A percentile compares a stretch with the other conserved stretches of the same genome.
Evolutionary conservation across 2,329 filamentous ascomycete genomes (phyloP).

Genomic region (Leptographium lundbergii): DNA sequence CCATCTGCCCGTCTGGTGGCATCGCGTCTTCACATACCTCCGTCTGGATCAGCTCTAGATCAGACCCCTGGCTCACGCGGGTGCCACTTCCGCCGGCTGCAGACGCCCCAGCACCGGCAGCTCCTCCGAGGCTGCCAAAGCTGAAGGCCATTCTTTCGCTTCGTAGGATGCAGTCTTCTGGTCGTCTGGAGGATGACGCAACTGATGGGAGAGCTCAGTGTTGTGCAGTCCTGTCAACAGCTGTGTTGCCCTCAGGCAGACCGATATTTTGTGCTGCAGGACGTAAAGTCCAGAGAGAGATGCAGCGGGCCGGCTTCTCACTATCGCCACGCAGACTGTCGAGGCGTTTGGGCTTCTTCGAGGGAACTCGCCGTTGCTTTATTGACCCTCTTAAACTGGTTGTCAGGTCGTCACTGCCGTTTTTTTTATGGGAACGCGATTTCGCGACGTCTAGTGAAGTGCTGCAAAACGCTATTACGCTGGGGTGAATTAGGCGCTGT

Average conservation of each 20-base stretch:
- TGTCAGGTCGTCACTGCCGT: background rate
- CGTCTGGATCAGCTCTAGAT: constrained; percentile 68
- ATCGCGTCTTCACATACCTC: constrained; percentile 42
- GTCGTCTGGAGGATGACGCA: background rate
- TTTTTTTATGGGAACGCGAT: constrained; percentile 5
- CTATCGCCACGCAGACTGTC: background rate
- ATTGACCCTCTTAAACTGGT: background rate
- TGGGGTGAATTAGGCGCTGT: background rate
- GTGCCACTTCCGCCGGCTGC: constrained; percentile 26
- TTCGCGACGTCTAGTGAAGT: constrained; percentile 2
- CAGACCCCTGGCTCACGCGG: constrained; percentile 36
- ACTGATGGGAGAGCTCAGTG: background rate
- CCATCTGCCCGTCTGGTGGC: background rate
- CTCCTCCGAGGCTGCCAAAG: constrained; percentile 37
- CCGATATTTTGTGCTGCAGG: background rate
- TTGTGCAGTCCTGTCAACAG: background rate
- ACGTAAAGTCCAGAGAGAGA: background rate
- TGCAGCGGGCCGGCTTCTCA: background rate
- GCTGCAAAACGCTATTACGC: background rate
- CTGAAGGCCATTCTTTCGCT: constrained; percentile 46
- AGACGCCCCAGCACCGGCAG: constrained; percentile 27
- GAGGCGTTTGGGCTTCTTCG: background rate
- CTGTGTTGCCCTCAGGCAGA: background rate
- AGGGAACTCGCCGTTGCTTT: background rate
- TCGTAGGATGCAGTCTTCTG: background rate